Conservation (phyloP, 164 flowering plant genomes). For the Magnolia sinica region DNA sequence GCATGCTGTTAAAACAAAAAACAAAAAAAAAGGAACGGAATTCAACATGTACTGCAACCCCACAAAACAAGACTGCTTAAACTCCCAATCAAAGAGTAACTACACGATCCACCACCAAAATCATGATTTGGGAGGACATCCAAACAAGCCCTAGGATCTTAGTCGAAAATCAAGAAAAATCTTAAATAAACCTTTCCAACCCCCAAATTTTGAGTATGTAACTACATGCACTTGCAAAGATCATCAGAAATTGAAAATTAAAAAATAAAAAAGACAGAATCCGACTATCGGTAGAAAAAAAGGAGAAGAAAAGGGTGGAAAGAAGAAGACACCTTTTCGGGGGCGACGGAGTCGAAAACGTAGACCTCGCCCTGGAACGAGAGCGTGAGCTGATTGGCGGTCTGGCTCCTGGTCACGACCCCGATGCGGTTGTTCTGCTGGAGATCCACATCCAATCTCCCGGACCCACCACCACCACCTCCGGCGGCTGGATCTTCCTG, state of each 20-base stretch:
- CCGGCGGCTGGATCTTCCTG: conserved; percentile 10
- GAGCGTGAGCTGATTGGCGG: conserved; percentile 46
- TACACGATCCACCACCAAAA: too few species aligned
- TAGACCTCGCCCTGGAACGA: conserved; percentile 65
- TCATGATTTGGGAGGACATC: too few species aligned
- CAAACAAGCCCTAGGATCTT: too few species aligned
- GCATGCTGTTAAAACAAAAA: too few species aligned
- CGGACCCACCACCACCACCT: conserved; percentile 6
- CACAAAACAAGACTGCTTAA: too few species aligned
- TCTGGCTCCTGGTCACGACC: not conserved
- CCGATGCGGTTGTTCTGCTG: not conserved
- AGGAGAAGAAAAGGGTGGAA: not conserved
- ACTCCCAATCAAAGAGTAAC: too few species aligned
- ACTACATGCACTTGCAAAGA: not conserved
- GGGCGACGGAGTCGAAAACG: conserved; percentile 55
- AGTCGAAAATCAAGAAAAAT: too few species aligned
- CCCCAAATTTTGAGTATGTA: not conserved
- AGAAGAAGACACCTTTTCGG: conserved; percentile 46
- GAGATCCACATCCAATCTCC: conserved; percentile 11
- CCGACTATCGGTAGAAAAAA: not conserved
- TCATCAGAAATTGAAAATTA: not conserved
- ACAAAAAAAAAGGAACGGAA: too few species aligned
- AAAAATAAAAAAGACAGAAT: not conserved
- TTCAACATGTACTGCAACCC: too few species aligned
- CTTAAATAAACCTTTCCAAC: not conserved